These are phyloP conservation scores for Parmelia sp. DNA, from an alignment of 495 filamentous ascomycete species.

Conservation along the genomic window DNA sequence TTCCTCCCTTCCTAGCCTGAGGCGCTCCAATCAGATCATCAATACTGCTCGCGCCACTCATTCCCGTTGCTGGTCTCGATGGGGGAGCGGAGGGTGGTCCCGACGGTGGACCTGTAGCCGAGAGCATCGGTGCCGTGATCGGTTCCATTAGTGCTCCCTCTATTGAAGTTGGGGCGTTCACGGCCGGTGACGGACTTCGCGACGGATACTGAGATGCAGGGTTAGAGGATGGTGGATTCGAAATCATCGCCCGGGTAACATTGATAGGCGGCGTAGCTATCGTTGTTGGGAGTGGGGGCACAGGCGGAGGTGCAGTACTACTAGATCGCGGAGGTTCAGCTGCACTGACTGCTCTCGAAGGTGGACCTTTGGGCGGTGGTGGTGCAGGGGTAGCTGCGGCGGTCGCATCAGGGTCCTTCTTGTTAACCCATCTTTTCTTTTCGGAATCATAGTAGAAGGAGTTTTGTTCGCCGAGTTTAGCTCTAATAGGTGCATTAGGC, in stretches of 20 bases:
- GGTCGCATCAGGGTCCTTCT: constrained; percentile 58
- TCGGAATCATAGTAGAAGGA: constrained; percentile 92
- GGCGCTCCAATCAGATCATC: constrained; percentile 76
- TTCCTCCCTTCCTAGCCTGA: constrained; percentile 56
- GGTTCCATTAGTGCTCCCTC: constrained; percentile 27
- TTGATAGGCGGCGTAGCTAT: constrained; percentile 35
- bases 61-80: constrained; percentile 52
- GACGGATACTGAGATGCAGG: constrained; percentile 30
- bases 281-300: constrained; percentile 32
- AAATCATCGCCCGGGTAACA: constrained; percentile 31
- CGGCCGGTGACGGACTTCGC: constrained; percentile 28
- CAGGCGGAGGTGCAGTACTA: constrained; percentile 30
- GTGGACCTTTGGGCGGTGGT: constrained; percentile 45
- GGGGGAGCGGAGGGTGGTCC: constrained; percentile 28
- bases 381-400: constrained; percentile 46
- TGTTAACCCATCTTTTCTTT: constrained; percentile 96
- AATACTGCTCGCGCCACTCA: constrained; percentile 76
- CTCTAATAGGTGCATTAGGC: constrained; percentile 69
- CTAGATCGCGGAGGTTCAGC: constrained; percentile 19
- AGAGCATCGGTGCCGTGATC: constrained; percentile 28
- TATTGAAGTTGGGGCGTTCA: constrained; percentile 30
- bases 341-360: constrained; percentile 30
- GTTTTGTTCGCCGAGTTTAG: constrained; percentile 91
- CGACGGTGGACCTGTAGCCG: constrained; percentile 18
- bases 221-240: constrained; percentile 32